Conservation (phyloP, 441 rosid species). For the Brassica hybrid region DNA sequence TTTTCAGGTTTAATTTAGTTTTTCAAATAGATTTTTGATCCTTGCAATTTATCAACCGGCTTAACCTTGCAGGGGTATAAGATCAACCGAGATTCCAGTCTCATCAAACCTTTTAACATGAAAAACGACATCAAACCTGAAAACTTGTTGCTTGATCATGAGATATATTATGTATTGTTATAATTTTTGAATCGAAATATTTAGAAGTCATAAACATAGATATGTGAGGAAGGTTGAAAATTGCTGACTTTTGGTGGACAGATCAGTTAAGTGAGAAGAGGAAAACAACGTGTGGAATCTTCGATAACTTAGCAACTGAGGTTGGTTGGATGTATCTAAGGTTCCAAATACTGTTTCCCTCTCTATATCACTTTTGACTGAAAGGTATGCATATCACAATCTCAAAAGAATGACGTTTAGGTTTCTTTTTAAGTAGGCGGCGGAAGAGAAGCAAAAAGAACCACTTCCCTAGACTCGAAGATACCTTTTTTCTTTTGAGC, state of each 20-base stretch:
- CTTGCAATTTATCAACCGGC: too few relatives aligned
- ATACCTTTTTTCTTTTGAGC: too few relatives aligned
- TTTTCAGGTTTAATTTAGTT: too few relatives aligned
- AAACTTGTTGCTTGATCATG: not conserved
- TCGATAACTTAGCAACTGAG: not conserved
- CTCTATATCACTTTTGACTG: not conserved
- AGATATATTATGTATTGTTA: not conserved
- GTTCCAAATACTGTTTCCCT: not conserved
- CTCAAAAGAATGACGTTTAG: not conserved
- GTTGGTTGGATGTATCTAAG: not conserved
- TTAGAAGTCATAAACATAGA: not conserved
- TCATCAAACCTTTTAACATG: not conserved
- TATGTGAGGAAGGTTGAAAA: not conserved
- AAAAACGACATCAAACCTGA: not conserved
- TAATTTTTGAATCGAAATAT: not conserved
- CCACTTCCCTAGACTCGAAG: too few relatives aligned
- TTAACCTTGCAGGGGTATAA: not conserved
- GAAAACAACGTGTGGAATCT: not conserved
- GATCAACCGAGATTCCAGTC: not conserved
- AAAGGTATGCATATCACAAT: not conserved
- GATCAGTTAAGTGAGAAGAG: not conserved
- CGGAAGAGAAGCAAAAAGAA: not conserved
- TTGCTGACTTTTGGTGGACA: not conserved
- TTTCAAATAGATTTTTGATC: too few relatives aligned
- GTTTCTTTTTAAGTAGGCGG: not conserved